Base-by-base conservation (phyloP, 73 alveolate genomes). In the Paramecium octaurelia region DNA sequence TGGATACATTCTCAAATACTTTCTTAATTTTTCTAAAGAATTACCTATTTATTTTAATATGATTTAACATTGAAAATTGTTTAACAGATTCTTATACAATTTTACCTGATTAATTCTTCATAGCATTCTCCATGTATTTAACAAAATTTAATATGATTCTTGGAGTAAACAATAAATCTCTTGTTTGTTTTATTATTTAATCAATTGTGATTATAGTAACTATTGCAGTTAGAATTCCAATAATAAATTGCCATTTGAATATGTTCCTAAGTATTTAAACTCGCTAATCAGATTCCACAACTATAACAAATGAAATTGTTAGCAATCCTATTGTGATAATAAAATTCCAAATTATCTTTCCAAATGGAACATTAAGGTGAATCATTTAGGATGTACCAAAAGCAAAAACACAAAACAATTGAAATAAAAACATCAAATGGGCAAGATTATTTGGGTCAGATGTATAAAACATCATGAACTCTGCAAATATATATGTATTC, bases 231-330 rank as follows among this genome's bases (percentile, higher is more conserved):
- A 40, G 6, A 1, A 80, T 38, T 0, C 91, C 91, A 2, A 80
- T 80, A 5, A 80, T 80, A 24, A 43, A 80, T 42, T 80, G 24
- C 91, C 91, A 80, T 80, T 80, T 80, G 12, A 80, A 80, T 42
- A 43, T 46, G 12, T 40, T 9, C 23, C 20, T 80, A 29, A 80
- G 42, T 10, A 80, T 44, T 20, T 21, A 43, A 4, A 24, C 27
- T 42, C 91, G 18, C 10, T 16, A 24, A 80, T 80, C 69, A 18
- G 46, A 71, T 11, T 43, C n/a, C 7, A 80, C 50, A 9, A 43
- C 42, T 20, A 80, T 80, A 5, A 76, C 44, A 29, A 80, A 43
- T 20, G 75, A 40, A 10, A 80, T 44, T n/a, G 54, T 80, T 21
- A 80, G 14, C 6, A 80, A 23, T 3, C n/a, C 16, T 3, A 80